phyloP scores from a whole-genome alignment of 2,329 filamentous ascomycete species.

The Alternaria hordeiaustralica region DNA sequence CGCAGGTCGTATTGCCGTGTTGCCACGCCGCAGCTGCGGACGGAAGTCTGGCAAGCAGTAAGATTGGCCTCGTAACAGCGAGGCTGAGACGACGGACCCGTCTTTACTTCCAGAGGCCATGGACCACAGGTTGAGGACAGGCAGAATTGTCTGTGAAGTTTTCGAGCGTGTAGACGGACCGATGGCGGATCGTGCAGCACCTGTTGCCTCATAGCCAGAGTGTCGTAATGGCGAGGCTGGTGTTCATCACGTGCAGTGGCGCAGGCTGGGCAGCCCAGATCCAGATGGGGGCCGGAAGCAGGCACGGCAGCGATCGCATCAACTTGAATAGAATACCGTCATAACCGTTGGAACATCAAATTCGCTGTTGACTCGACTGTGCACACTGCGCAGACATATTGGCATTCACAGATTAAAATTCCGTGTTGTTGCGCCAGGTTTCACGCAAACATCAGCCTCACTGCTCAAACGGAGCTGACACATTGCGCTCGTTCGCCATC shows the following conservation, averaged over 20 bases:
- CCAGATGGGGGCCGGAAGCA: not conserved
- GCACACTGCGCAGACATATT: not conserved
- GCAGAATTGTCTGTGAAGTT: not conserved
- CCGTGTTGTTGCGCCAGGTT: conserved; percentile 27
- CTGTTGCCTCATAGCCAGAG: not conserved
- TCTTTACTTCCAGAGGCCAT: not conserved
- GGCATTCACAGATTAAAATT: conserved; percentile 3
- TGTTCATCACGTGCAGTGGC: conserved; percentile 23
- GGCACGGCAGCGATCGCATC: conserved; percentile 12
- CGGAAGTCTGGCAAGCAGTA: not conserved
- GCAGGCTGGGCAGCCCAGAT: conserved; percentile 5
- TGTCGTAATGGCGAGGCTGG: conserved; percentile 4
- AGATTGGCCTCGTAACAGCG: conserved; percentile 13
- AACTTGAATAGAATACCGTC: conserved; percentile 12
- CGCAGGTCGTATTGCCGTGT: conserved; percentile 14
- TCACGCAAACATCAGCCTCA: conserved; percentile 40
- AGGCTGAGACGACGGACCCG: conserved; percentile 1
- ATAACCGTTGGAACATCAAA: conserved; percentile 3
- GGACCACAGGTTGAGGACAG: not conserved
- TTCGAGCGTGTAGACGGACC: not conserved
- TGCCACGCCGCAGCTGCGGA: conserved; percentile 23
- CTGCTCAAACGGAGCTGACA: conserved; percentile 40
- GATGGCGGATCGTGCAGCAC: not conserved
- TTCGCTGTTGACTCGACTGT: conserved; percentile 5
- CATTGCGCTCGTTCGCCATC: conserved; percentile 29